A percentile compares a stretch with the other conserved stretches of the same genome.
Conservation (phyloP, 2,329 filamentous ascomycete species). For the Teratosphaeria nubilosa region DNA sequence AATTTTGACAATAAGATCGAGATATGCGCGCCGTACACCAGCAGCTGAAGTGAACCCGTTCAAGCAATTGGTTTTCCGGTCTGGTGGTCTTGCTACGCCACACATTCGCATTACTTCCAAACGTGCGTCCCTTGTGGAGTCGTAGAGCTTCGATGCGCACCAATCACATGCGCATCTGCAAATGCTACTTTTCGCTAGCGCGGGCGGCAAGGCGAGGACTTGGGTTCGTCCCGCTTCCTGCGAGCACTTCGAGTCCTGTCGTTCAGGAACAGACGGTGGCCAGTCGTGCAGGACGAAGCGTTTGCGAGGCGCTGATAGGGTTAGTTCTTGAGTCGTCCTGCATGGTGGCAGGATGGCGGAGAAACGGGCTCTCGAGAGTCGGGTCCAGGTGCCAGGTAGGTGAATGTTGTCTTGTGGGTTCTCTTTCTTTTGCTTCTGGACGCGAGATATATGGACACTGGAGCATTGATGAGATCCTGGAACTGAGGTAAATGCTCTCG, state of each 20-base stretch:
- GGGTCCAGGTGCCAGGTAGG: not conserved
- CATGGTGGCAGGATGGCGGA: not conserved
- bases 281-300: not conserved
- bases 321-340: not conserved
- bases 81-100: not conserved
- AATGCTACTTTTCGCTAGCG: conserved; percentile 4
- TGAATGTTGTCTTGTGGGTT: not conserved
- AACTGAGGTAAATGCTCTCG: not conserved
- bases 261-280: not conserved
- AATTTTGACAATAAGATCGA: too few species aligned
- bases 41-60: not conserved
- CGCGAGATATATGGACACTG: not conserved
- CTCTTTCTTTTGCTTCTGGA: not conserved
- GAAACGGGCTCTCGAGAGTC: not conserved
- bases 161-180: conserved; percentile 3
- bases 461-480: not conserved
- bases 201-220: conserved; percentile 6
- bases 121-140: not conserved
- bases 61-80: not conserved
- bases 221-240: not conserved
- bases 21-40: not conserved
- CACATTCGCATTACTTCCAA: not conserved
- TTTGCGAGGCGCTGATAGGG: not conserved
- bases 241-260: not conserved
- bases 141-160: not conserved